Evolutionary conservation across 192 early-diverging fungal species (phyloP), one percentile per base, ranked within the genome.

Genomic region (Backusella liffmaniae): DNA sequence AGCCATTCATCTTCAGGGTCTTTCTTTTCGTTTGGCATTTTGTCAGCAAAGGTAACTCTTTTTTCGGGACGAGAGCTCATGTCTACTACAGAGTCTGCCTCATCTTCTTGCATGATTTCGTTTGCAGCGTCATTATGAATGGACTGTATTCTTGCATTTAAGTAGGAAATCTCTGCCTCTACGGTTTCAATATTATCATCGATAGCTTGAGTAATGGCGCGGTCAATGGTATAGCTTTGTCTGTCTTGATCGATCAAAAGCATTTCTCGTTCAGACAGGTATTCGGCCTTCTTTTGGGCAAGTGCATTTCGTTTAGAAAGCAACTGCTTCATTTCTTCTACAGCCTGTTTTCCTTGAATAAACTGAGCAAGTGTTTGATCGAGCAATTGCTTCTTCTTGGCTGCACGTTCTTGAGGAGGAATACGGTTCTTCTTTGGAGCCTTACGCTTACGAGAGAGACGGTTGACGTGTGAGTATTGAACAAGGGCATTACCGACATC

Each of bases 171-270:
- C 39, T 88, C 88, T 1, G 86, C 85, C 59, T 79, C 80, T 46
- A 89, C 88, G 36, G 85, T 81, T 46, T 84, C 81, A 59, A 89
- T 67, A 21, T 79, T 80, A 9, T 88, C 88, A 71, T 89, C 86
- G 74, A 89, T 84, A 44, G 81, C 81, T 71, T 86, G 84, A 16
- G 76, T 75, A 12, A 80, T 53, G 1, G 80, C 79, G 7, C 73
- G 72, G 34, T 65, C 70, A 32, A 66, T 53, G 4, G 41, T 35
- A 5, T 66, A 49, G 29, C 62, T 32, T 39, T 69, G 36, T 62
- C 56, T 62, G 37, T 70, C 26, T 49, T 79, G 29, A 26, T 78
- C 80, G 5, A 87, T 67, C 13, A 77, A 76, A 36, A 73, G 51
- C 16, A 88, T 73, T 29, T 84, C 80, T 26, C 86, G 83, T 67